A percentile compares a stretch with the other conserved stretches of the same genome.
phyloP scores from a whole-genome alignment of 2,329 filamentous ascomycete genomes.

The Simplicillium sp. region DNA sequence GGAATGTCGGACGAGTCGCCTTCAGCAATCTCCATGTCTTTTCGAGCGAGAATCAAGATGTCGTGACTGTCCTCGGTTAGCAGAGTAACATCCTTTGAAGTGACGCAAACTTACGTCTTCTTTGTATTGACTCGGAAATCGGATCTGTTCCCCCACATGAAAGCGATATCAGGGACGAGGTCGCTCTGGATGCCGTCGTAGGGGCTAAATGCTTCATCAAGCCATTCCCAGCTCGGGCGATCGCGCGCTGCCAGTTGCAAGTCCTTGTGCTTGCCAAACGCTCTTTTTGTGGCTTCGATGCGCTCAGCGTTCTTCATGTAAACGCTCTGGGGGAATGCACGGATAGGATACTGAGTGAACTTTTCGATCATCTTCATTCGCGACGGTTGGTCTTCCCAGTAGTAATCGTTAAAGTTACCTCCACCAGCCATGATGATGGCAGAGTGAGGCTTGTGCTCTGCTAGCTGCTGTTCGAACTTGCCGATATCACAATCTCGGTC shows the following conservation, averaged over 20 bases:
- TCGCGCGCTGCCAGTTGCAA: constrained; percentile 15
- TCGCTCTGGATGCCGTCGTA: constrained; percentile 13
- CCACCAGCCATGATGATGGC: constrained; percentile 18
- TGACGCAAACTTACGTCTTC: constrained; percentile 13
- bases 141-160: constrained; percentile 17
- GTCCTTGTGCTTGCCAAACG: constrained; percentile 13
- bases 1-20: constrained; percentile 12
- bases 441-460: constrained; percentile 16
- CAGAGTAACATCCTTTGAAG: no score
- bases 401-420: constrained; percentile 18
- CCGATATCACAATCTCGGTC: constrained; percentile 13
- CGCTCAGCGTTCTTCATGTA: constrained; percentile 13
- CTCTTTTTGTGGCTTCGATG: constrained; percentile 10
- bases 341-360: constrained; percentile 13
- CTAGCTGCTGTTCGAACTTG: constrained; percentile 12
- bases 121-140: constrained; percentile 14
- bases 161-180: constrained; percentile 16
- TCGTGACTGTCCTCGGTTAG: constrained; percentile 13
- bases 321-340: constrained; percentile 16
- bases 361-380: constrained; percentile 17
- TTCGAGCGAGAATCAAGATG: constrained; percentile 15
- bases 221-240: constrained; percentile 16
- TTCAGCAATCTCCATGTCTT: constrained; percentile 13
- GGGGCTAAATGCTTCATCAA: constrained; percentile 12
- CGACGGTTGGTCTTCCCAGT: constrained; percentile 18